Evolutionary conservation across 129 eudicot genomes (phyloP).

Genomic region (Tagetes patula): DNA sequence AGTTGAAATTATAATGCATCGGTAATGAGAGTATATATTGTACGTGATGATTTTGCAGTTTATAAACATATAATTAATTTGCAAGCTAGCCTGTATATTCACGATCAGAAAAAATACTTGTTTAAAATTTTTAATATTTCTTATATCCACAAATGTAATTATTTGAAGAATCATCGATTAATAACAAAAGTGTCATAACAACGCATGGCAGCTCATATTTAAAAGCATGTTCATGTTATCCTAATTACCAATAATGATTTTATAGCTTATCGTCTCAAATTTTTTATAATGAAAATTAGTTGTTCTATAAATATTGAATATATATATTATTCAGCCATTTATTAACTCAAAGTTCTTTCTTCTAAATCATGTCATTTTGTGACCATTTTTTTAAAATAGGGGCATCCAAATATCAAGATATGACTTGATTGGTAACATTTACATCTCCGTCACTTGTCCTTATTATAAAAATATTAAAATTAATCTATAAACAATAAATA

Average conservation of each 20-base stretch:
- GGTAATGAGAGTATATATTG: not conserved
- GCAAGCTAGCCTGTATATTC: slow-evolving; percentile 11
- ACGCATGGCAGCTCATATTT: slow-evolving; percentile 28
- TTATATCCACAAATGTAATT: slow-evolving; percentile 12
- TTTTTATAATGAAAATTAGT: not conserved
- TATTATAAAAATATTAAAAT: no score
- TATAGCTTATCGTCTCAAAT: slow-evolving; percentile 1
- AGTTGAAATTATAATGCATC: not conserved
- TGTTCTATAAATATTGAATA: not conserved
- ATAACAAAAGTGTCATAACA: not conserved
- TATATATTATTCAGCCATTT: not conserved
- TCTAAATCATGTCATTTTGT: no score
- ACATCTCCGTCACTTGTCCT: no score
- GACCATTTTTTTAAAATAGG: no score
- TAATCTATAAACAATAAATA: no score
- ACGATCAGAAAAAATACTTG: not conserved
- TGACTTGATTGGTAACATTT: no score
- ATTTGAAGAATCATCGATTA: not conserved
- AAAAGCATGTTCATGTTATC: not conserved
- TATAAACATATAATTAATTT: not conserved
- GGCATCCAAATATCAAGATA: no score
- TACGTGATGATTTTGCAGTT: not conserved
- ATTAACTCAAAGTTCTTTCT: no score
- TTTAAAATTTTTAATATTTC: not conserved
- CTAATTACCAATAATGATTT: not conserved